phyloP scores from a whole-genome alignment of 2,329 filamentous ascomycete genomes.

The Anthostomella pinea region DNA sequence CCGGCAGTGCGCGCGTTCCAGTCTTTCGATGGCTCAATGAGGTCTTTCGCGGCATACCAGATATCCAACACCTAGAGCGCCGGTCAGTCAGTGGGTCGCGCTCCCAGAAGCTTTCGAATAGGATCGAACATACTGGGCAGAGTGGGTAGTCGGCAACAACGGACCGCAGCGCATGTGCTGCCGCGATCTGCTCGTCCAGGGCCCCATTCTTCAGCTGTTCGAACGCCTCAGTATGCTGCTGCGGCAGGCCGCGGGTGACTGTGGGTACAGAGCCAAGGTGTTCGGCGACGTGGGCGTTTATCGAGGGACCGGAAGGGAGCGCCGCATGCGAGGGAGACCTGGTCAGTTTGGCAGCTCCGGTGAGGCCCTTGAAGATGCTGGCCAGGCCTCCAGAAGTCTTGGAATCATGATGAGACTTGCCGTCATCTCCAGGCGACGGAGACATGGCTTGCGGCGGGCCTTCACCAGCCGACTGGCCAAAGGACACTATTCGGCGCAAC shows the following conservation, averaged over 20 bases:
- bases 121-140: conserved; percentile 38
- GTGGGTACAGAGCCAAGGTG: conserved; percentile 42
- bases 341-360: conserved; percentile 49
- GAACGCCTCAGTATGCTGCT: conserved; percentile 52
- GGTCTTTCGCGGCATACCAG: conserved; percentile 64
- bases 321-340: conserved; percentile 48
- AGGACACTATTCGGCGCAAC: conserved; percentile 42
- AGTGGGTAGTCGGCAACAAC: conserved; percentile 58
- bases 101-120: not conserved
- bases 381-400: conserved; percentile 56
- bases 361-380: conserved; percentile 62
- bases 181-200: conserved; percentile 52
- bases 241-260: conserved; percentile 43
- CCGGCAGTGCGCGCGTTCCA: conserved; percentile 54
- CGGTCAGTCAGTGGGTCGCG: conserved; percentile 7
- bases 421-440: conserved; percentile 56
- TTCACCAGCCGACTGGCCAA: conserved; percentile 41
- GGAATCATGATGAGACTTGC: conserved; percentile 50
- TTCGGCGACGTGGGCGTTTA: conserved; percentile 41
- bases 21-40: conserved; percentile 58
- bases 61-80: conserved; percentile 48
- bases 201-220: conserved; percentile 53
- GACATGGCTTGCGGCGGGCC: conserved; percentile 50
- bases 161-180: conserved; percentile 55
- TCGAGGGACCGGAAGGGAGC: conserved; percentile 35